phyloP scores from a whole-genome alignment of 345 rosid genomes.

The Euphorbia tirucalli region DNA sequence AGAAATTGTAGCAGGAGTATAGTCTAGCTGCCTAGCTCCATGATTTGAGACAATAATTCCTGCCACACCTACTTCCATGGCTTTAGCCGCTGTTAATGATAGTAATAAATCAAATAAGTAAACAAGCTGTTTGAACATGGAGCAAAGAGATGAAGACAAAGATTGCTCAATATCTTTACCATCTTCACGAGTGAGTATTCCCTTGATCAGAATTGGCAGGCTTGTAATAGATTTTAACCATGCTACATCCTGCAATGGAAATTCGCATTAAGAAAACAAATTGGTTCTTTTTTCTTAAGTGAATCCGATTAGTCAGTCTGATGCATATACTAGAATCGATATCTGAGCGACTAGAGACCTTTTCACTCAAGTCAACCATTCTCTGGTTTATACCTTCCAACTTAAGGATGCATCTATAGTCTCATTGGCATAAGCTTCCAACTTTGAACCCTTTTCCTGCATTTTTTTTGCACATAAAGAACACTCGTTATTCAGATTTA shows the following conservation, averaged over 20 bases:
- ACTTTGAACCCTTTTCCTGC: conserved; percentile 59
- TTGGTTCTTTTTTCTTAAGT: too few relatives aligned
- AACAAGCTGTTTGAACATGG: background rate
- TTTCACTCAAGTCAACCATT: background rate
- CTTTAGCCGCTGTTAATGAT: conserved; percentile 32
- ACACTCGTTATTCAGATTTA: background rate
- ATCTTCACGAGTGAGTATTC: conserved; percentile 74
- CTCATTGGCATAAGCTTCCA: conserved; percentile 45
- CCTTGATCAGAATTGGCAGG: conserved; percentile 71
- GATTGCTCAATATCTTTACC: too few relatives aligned
- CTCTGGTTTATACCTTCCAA: conserved; percentile 59
- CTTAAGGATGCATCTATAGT: conserved; percentile 55
- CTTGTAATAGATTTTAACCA: conserved; percentile 61
- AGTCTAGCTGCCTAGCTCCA: conserved; percentile 79
- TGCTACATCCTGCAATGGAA: conserved; percentile 4
- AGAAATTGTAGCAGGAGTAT: conserved; percentile 57
- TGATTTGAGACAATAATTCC: conserved; percentile 83
- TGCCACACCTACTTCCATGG: conserved; percentile 58
- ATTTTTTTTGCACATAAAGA: background rate
- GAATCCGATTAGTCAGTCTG: too few relatives aligned
- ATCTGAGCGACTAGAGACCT: too few relatives aligned
- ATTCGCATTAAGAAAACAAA: background rate
- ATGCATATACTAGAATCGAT: too few relatives aligned
- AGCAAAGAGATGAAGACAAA: too few relatives aligned
- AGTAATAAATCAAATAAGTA: background rate